Evolutionary conservation across 2,329 filamentous ascomycete species (phyloP).

Genomic region (Stachybotrys chartarum): DNA sequence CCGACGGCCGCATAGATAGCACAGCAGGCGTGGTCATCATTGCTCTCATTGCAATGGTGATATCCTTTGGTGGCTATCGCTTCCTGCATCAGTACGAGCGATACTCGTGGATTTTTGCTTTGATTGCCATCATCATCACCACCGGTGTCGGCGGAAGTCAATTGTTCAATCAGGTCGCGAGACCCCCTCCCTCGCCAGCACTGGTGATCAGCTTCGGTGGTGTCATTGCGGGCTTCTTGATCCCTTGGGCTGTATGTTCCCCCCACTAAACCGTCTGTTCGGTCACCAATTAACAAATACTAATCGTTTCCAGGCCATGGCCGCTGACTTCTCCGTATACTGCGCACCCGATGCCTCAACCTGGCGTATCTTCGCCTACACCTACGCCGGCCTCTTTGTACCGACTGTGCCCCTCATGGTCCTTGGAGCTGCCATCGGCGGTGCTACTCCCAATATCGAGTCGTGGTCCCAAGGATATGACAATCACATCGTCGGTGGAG

Average conservation of each 20-base stretch:
- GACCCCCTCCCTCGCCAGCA: slow-evolving; percentile 11
- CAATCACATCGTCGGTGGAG: slow-evolving; percentile 11
- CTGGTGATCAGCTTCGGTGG: slow-evolving; percentile 41
- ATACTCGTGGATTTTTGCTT: slow-evolving; percentile 37
- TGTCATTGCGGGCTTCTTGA: slow-evolving; percentile 48
- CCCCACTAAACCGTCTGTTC: too few species aligned
- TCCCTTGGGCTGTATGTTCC: slow-evolving; percentile 41
- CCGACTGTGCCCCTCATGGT: slow-evolving; percentile 18
- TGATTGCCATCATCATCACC: slow-evolving; percentile 31
- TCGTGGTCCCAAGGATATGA: slow-evolving; percentile 12
- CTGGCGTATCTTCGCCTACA: slow-evolving; percentile 35
- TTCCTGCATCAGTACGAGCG: slow-evolving; percentile 36
- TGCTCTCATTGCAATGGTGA: slow-evolving; percentile 32
- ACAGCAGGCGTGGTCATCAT: slow-evolving; percentile 42
- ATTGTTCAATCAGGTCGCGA: slow-evolving; percentile 25
- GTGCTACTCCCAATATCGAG: slow-evolving; percentile 10
- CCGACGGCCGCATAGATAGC: slow-evolving; percentile 26
- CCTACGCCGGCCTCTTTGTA: slow-evolving; percentile 35
- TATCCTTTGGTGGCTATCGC: slow-evolving; percentile 40
- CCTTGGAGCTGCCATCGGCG: slow-evolving; percentile 27
- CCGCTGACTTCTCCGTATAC: slow-evolving; percentile 33
- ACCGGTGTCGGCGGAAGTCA: slow-evolving; percentile 30
- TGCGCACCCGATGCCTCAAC: slow-evolving; percentile 31
- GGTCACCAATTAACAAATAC: too few species aligned
- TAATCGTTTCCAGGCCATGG: not conserved